Evolutionary conservation across 164 flowering plant species (phyloP).

Genomic region (Taxillus chinensis): DNA sequence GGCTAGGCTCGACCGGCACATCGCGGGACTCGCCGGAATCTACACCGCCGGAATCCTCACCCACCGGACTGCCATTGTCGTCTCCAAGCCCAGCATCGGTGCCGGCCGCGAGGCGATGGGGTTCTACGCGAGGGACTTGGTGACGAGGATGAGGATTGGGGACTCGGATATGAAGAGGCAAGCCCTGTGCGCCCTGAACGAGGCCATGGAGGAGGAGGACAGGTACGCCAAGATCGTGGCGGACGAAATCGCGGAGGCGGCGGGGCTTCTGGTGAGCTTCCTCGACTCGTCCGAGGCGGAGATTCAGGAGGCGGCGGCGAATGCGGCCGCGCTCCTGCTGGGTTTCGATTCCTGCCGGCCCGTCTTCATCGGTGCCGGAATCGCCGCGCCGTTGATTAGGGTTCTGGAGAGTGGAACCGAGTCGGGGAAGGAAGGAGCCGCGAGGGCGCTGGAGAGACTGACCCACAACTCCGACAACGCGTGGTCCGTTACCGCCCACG

Average conservation of each 20-base stretch:
- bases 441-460: slow-evolving; percentile 45
- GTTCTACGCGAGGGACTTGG: slow-evolving; percentile 62
- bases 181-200: slow-evolving; percentile 43
- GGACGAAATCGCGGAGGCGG: slow-evolving; percentile 33
- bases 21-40: slow-evolving; percentile 37
- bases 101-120: slow-evolving; percentile 61
- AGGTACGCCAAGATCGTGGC: slow-evolving; percentile 44
- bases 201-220: slow-evolving; percentile 58
- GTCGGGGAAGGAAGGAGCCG: slow-evolving; percentile 29
- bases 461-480: slow-evolving; percentile 78
- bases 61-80: slow-evolving; percentile 52
- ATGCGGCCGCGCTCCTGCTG: slow-evolving; percentile 32
- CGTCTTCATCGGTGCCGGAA: slow-evolving; percentile 42
- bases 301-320: slow-evolving; percentile 50
- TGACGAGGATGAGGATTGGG: slow-evolving; percentile 71
- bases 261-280: slow-evolving; percentile 33
- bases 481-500: slow-evolving; percentile 90
- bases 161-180: slow-evolving; percentile 49
- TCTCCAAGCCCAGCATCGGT: slow-evolving; percentile 47
- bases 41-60: slow-evolving; percentile 42
- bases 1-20: slow-evolving; percentile 43
- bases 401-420: slow-evolving; percentile 51
- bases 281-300: slow-evolving; percentile 38
- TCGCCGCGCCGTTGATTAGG: slow-evolving; percentile 55
- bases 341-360: slow-evolving; percentile 35